phyloP scores from a whole-genome alignment of 768 basidiomycete species.

The Rhizopogon rudus region DNA sequence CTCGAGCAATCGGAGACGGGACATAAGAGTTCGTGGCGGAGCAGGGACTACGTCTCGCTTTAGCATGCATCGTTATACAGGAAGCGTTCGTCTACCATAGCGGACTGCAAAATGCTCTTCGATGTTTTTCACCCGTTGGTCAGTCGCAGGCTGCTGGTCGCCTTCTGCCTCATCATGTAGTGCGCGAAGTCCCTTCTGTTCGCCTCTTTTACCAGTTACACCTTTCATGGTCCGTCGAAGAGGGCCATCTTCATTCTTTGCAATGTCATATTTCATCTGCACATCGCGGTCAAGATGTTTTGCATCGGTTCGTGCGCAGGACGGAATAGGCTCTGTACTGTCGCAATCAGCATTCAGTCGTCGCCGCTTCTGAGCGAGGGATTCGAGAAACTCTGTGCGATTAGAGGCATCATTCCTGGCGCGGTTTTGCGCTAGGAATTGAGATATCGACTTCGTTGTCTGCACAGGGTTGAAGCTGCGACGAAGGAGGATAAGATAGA shows the following conservation, averaged over 20 bases:
- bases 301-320: slow-evolving; percentile 74
- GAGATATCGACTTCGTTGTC: slow-evolving; percentile 69
- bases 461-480: slow-evolving; percentile 1
- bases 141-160: slow-evolving; percentile 51
- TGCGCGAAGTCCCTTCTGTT: slow-evolving; percentile 5
- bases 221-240: slow-evolving; percentile 53
- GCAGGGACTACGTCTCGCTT: slow-evolving; percentile 52
- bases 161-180: slow-evolving; percentile 30
- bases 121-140: slow-evolving; percentile 59
- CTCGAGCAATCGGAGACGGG: slow-evolving; percentile 66
- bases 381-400: slow-evolving; percentile 65
- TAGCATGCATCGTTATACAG: neutral
- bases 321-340: slow-evolving; percentile 31
- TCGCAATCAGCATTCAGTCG: slow-evolving; percentile 33
- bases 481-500: neutral
- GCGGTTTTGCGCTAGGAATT: slow-evolving; percentile 65
- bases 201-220: slow-evolving; percentile 7
- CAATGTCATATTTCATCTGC: slow-evolving; percentile 86
- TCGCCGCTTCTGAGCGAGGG: slow-evolving; percentile 50
- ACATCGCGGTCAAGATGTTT: slow-evolving; percentile 65
- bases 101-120: slow-evolving; percentile 70
- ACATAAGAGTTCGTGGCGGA: slow-evolving; percentile 57
- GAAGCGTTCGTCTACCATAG: slow-evolving; percentile 47
- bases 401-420: slow-evolving; percentile 76
- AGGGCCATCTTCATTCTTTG: slow-evolving; percentile 79